These are phyloP conservation scores for Wickerhamiella azymoides DNA, from an alignment of 805 yeast genomes.

Conservation along the genomic window DNA sequence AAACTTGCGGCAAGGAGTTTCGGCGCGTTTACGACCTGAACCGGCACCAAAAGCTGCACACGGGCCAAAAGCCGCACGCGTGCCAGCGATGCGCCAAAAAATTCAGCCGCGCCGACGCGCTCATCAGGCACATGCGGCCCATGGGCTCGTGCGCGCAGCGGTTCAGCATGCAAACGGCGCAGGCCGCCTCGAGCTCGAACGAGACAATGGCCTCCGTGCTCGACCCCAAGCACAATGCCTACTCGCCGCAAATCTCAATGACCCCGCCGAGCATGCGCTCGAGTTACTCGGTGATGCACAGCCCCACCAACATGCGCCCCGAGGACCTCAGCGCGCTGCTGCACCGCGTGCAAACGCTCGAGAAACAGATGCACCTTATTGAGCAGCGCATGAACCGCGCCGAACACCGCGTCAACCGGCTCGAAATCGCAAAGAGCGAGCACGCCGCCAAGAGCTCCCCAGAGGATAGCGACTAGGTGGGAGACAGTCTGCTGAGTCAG, in stretches of 20 bases:
- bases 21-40: constrained; percentile 64
- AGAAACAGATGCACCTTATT: constrained; percentile 20
- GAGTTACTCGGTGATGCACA: constrained; percentile 1
- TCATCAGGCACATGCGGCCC: constrained; percentile 49
- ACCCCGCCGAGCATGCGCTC: constrained; percentile 2
- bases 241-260: neutral
- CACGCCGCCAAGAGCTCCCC: neutral
- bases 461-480: neutral
- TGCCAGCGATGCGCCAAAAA: constrained; percentile 48
- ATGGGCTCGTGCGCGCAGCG: constrained; percentile 25
- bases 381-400: constrained; percentile 24
- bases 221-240: constrained; percentile 7
- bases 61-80: constrained; percentile 56
- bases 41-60: constrained; percentile 60
- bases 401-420: constrained; percentile 19
- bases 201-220: constrained; percentile 3
- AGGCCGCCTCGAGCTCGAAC: constrained; percentile 10
- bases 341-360: constrained; percentile 19
- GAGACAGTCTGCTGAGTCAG: no score
- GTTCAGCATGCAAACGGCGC: constrained; percentile 10
- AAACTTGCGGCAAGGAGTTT: constrained; percentile 46
- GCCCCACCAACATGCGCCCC: constrained; percentile 5
- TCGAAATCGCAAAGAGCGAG: constrained; percentile 6
- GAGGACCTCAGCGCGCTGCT: constrained; percentile 8
- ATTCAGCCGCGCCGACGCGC: constrained; percentile 67